Conservation (phyloP, 2,329 filamentous ascomycete genomes). For the Ilyonectria robusta region DNA sequence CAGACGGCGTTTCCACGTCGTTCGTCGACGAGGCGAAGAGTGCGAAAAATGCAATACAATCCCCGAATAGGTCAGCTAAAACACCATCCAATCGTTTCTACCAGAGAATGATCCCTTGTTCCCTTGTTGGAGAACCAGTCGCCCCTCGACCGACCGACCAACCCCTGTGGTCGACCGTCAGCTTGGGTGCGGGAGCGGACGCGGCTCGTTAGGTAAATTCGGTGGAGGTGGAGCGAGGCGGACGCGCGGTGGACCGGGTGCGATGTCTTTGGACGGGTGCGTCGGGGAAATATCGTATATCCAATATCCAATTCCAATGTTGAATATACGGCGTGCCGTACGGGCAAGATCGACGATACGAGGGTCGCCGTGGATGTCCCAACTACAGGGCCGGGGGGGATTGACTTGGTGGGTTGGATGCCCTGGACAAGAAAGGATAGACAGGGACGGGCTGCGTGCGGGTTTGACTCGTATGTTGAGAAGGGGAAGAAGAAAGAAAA, state of each 20-base stretch:
- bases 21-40: not conserved
- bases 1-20: not conserved
- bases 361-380: not conserved
- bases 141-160: not conserved
- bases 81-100: slow-evolving; percentile 3
- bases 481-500: not conserved
- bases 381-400: slow-evolving; percentile 2
- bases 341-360: slow-evolving; percentile 3
- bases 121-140: not conserved
- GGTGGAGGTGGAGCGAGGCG: slow-evolving; percentile 28
- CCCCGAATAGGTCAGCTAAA: not conserved
- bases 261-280: slow-evolving; percentile 6
- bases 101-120: slow-evolving; percentile 7
- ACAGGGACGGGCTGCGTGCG: not conserved
- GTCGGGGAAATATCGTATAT: too few relatives aligned
- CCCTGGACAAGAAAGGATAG: not conserved
- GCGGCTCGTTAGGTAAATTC: slow-evolving; percentile 29
- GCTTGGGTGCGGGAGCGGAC: slow-evolving; percentile 7
- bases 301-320: slow-evolving; percentile 18
- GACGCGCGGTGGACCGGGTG: slow-evolving; percentile 1
- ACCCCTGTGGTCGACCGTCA: slow-evolving; percentile 24
- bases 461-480: not conserved
- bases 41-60: not conserved
- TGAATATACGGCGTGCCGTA: not conserved
- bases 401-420: not conserved